Conservation (phyloP, 176 grass and related monocot genomes). For the Oryza brachyantha region DNA sequence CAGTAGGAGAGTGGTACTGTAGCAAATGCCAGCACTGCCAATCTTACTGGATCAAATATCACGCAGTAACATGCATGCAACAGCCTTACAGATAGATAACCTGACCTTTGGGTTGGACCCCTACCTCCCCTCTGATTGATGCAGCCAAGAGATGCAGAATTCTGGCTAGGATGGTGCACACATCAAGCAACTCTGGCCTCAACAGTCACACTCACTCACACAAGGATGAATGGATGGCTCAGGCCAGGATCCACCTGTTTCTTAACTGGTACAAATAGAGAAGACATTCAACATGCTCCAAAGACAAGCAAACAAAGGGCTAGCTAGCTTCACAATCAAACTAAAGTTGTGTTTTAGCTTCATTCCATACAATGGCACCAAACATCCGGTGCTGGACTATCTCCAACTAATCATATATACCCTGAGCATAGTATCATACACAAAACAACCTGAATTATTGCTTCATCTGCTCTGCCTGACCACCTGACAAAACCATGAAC, state of each 20-base stretch:
- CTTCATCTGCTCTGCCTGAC: not conserved
- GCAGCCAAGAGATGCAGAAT: not conserved
- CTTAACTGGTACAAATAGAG: not conserved
- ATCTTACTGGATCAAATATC: not conserved
- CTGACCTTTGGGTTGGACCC: not conserved
- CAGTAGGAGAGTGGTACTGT: too few species aligned
- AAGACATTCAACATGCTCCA: conserved; percentile 19
- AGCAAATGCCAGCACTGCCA: not conserved
- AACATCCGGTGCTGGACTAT: not conserved
- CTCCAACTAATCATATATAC: not conserved
- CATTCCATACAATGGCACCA: not conserved
- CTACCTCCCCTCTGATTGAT: not conserved
- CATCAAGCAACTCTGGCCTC: not conserved
- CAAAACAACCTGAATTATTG: not conserved
- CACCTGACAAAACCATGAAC: not conserved
- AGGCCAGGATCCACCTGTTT: not conserved
- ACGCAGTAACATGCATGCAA: not conserved
- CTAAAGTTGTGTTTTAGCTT: not conserved
- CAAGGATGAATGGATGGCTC: not conserved
- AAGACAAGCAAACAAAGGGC: not conserved
- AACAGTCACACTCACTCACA: not conserved
- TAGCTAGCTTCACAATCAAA: not conserved
- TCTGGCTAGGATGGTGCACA: not conserved
- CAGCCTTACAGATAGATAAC: not conserved
- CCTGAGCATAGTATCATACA: not conserved